phyloP scores from a whole-genome alignment of 331 rosid species.

The Malus hybrid region DNA sequence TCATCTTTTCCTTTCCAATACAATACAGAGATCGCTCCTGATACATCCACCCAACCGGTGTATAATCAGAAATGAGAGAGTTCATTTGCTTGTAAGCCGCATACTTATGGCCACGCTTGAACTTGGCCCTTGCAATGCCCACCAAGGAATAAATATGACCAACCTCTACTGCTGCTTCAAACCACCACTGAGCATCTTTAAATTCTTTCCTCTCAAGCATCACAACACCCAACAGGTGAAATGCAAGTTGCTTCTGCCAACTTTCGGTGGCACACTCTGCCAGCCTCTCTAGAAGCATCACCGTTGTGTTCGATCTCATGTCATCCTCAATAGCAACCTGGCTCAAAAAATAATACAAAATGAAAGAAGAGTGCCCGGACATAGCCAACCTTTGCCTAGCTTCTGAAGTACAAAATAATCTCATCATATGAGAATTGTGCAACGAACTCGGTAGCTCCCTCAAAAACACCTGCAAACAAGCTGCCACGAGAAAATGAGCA shows the following conservation, averaged over 20 bases:
- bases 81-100: conserved; percentile 70
- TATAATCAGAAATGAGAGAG: conserved; percentile 52
- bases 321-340: conserved; percentile 82
- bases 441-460: conserved; percentile 71
- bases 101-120: conserved; percentile 69
- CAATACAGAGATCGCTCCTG: conserved; percentile 80
- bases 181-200: conserved; percentile 76
- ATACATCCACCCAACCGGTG: conserved; percentile 88
- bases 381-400: conserved; percentile 50
- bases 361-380: conserved; percentile 61
- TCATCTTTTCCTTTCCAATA: conserved; percentile 66
- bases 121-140: conserved; percentile 80
- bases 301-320: conserved; percentile 67
- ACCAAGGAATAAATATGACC: conserved; percentile 72
- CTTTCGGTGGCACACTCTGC: conserved; percentile 58
- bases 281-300: conserved; percentile 82
- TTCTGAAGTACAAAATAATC: conserved; percentile 58
- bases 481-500: conserved; percentile 65
- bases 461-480: conserved; percentile 77
- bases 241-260: conserved; percentile 80
- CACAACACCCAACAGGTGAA: conserved; percentile 70
- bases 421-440: conserved; percentile 38
- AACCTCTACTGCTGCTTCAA: conserved; percentile 55
- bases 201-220: conserved; percentile 82
- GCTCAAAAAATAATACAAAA: conserved; percentile 64